phyloP scores from a whole-genome alignment of 2,329 filamentous ascomycete genomes.

The Penicillium sp. region DNA sequence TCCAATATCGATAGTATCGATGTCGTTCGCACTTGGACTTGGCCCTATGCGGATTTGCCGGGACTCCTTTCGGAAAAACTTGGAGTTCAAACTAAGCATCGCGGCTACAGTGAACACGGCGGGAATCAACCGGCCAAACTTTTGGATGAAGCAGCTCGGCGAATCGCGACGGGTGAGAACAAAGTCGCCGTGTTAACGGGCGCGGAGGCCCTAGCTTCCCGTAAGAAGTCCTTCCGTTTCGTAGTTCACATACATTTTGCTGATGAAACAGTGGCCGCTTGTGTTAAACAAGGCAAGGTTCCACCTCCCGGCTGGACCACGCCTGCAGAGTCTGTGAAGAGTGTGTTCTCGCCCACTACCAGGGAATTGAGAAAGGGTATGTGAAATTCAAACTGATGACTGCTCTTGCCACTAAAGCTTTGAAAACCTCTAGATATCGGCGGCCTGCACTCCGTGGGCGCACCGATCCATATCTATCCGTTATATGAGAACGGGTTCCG shows the following conservation, averaged over 20 bases:
- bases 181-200: conserved; percentile 61
- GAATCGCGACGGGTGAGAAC: conserved; percentile 54
- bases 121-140: conserved; percentile 62
- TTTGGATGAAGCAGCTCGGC: conserved; percentile 62
- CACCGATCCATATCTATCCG: conserved; percentile 66
- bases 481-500: conserved; percentile 65
- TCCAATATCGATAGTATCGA: conserved; percentile 57
- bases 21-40: conserved; percentile 59
- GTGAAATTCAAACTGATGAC: background rate
- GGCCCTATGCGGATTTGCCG: conserved; percentile 49
- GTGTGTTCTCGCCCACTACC: conserved; percentile 53
- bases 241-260: conserved; percentile 12
- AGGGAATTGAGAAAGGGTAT: conserved; percentile 45
- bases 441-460: conserved; percentile 57
- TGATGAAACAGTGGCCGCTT: conserved; percentile 49
- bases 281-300: conserved; percentile 51
- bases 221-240: conserved; percentile 17
- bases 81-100: conserved; percentile 48
- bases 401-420: background rate
- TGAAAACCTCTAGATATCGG: conserved; percentile 49
- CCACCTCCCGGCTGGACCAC: conserved; percentile 62
- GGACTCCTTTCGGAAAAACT: conserved; percentile 53
- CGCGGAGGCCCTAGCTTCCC: conserved; percentile 62
- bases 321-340: conserved; percentile 46
- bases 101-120: conserved; percentile 57